Percentiles rank a stretch among this genome's conserved stretches.
phyloP scores from a whole-genome alignment of 139 green algal genomes.

The Chlorella vulgaris region DNA sequence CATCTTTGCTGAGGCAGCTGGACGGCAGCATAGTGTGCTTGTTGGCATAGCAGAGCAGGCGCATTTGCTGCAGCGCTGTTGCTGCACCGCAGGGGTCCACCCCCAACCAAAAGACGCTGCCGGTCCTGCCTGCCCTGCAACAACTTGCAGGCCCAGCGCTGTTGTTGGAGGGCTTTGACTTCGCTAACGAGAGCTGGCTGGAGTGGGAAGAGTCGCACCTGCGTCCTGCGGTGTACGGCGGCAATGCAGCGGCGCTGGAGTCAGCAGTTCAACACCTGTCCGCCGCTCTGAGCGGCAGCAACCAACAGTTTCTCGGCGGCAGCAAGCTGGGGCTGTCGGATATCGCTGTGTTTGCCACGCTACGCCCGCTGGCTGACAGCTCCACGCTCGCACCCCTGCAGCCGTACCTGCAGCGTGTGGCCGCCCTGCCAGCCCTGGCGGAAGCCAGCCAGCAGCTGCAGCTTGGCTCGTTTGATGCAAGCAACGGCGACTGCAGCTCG shows the following conservation, averaged over 20 bases:
- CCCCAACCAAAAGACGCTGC: too few species aligned
- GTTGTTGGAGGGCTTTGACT: slow-evolving; percentile 10
- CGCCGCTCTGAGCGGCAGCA: slow-evolving; percentile 28
- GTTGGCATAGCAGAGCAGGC: too few species aligned
- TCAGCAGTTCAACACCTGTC: slow-evolving; percentile 43
- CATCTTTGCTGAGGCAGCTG: background rate
- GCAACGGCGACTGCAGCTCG: background rate
- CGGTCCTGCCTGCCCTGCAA: background rate
- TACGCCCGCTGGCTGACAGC: slow-evolving; percentile 32
- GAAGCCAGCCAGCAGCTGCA: slow-evolving; percentile 10
- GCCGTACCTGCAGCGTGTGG: slow-evolving; percentile 7
- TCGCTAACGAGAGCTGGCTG: slow-evolving; percentile 56
- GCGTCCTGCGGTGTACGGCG: slow-evolving; percentile 47
- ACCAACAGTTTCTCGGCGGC: slow-evolving; percentile 29
- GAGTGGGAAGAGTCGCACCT: slow-evolving; percentile 67
- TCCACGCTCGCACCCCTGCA: background rate
- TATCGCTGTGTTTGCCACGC: slow-evolving; percentile 45
- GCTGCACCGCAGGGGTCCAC: too few species aligned
- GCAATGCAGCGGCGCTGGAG: slow-evolving; percentile 25
- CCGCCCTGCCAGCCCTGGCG: slow-evolving; percentile 2
- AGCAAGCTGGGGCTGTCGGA: slow-evolving; percentile 58
- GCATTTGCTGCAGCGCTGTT: too few species aligned
- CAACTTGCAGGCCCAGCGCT: background rate
- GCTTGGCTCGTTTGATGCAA: too few species aligned
- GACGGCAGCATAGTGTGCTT: too few species aligned